Evolutionary conservation across 2,329 filamentous ascomycete genomes (phyloP), one percentile per base, ranked within the genome.

Genomic region (Cladophialophora exuberans): DNA sequence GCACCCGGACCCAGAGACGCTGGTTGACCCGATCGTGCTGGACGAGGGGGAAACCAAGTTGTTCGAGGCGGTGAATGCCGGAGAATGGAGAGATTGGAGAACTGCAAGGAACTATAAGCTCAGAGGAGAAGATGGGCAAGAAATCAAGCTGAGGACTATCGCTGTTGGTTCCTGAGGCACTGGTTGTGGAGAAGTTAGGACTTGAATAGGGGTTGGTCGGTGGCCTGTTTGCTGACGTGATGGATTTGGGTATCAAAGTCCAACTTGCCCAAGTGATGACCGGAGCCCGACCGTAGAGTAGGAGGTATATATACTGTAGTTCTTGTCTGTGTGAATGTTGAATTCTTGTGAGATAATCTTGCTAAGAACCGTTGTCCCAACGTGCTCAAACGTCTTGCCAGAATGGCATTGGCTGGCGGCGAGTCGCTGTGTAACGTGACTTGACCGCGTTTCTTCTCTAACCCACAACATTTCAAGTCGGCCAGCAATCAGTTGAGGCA

Each of bases 1-100:
- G 4, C 64, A 66, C 48, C 68, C 66, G 11, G 65, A 67, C 48
- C 55, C 57, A 11, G 57, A 60, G 50, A 57, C 57, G 3, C 38
- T 41, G 15, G 57, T 60, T 26, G 54, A 60, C 46, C 54, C 57
- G 5, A 57, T 60, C 42, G 26, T 43, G 17, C 43, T 60, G 20
- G 41, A n/a, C 11, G 45, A 44, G 9, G 57, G 43, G 2, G 54
- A 60, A 50, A n/a, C 39, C 25, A 60, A 57, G 30, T 25, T 57
- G 25, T 60, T 52, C 41, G 51, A 57, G 41, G 45, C 54, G 9
- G 50, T 60, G 22, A 57, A 60, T 42, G 57, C 57, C 9, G 57
- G 57, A 3, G 54, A 60, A n/a, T 57, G 57, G 57, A 36, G 57
- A 22, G 51, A 22, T 13, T 57, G 54, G 57, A 47, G 52, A 18